Evolutionary conservation across 2,329 filamentous ascomycete genomes (phyloP), one percentile per base, ranked within the genome.

Genomic region (Fusarium oxysporum): DNA sequence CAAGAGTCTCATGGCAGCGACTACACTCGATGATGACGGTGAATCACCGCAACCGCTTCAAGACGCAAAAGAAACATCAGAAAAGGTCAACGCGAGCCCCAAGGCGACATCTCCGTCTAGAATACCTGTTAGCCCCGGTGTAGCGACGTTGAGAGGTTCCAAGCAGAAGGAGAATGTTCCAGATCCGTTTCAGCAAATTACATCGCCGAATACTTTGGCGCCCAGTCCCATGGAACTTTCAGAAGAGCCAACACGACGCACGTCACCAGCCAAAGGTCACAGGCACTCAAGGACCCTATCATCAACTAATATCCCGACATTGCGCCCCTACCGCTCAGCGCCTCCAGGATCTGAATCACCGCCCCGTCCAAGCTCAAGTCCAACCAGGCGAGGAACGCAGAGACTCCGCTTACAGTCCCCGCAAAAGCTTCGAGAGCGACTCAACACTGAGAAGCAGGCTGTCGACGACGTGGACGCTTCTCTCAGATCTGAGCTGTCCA

Each of bases 371-470:
- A 63, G 61, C 35, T 66, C 63, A 37, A 81, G 79, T 44, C 79
- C 80, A 12, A 45, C 83, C 77, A 65, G 82, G 72, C 71, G 70
- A 54, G 62, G 78, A 70, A 81, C 80, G 16, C 83, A 82, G 56
- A 92, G 90, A 73, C 85, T 94, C 38, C 90, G 92, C 16, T 86
- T 93, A 16, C 91, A 93, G 70, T 92, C 89, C 19, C 87, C 91
- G 1, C 92, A 92, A 75, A 95, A 93, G 79, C 85, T 96, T 25
- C 92, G 95, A 23, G 95, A 98, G 83, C 92, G 96, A 38, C 86
- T 98, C 1, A 92, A 96, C 76, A 91, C 90, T 53, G 95, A 97
- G 80, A 94, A 95, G 81, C 90, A 89, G 62, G 89, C 91, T 1
- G 90, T 95, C 21, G 89, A 91, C 9, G 90, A 91, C 13, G 90